Evolutionary conservation across 2,329 filamentous ascomycete genomes (phyloP), one percentile per base, ranked within the genome.

Genomic region (Zalaria obscura): DNA sequence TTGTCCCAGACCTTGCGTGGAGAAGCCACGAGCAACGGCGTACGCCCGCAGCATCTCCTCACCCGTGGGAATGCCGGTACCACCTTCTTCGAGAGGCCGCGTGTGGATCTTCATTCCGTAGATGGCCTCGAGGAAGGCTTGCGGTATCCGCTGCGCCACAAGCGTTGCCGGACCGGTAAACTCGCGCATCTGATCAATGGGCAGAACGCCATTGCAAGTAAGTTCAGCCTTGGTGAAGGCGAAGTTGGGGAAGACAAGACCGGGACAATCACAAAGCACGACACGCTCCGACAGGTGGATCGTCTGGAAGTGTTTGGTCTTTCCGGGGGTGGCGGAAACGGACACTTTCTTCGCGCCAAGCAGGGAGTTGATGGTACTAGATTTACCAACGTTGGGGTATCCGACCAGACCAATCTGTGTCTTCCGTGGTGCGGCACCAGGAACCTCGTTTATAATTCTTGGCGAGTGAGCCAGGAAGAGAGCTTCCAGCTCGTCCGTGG

Each of bases 251-350:
- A 98, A 96, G 1, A 98, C 93, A 18, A 98, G 79, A 80, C 91
- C 91, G 6, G 91, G 91, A 57, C 91, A 98, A 78, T 98, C 91
- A 63, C 91, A 96, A 5, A 98, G 75, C 37, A 96, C 75, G 47
- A 98, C 86, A 45, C 79, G 77, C 1, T 91, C 83, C 45, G 83
- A 91, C 28, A 98, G 76, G 58, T 95, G 88, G 45, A 98, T 91
- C 1, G 91, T 98, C 63, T 98, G 91, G 68, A 98, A 98, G 56
- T 98, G 91, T 68, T 98, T 98, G 9, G 91, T 98, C 68, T 98
- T 98, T 59, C 91, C 91, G 3, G 91, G 91, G 1, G 91, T 98
- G 9, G 89, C 82, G 10, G 91, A 98, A 33, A 98, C 93, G 0
- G 89, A 96, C 4, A 98, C 91, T 66, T 96, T 98, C 69, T 96